Conservation (phyloP, 306 rosid species). For the Delonix regia region DNA sequence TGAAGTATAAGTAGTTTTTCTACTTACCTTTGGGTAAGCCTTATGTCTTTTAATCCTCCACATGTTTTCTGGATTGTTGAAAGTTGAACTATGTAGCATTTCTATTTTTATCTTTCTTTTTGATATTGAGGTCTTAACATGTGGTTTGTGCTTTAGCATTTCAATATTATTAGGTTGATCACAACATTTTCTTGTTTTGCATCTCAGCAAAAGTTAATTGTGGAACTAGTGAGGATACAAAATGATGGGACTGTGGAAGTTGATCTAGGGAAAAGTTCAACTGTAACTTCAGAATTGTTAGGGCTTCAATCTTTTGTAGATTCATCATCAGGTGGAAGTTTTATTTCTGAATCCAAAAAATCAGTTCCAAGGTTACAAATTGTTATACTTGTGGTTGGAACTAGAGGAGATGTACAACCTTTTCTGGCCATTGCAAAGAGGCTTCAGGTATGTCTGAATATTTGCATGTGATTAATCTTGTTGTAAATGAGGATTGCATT, state of each 20-base stretch:
- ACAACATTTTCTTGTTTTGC: constrained; percentile 32
- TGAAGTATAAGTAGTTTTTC: background rate
- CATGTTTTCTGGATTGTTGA: background rate
- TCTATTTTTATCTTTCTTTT: background rate
- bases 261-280: constrained; percentile 53
- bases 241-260: constrained; percentile 81
- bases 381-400: constrained; percentile 87
- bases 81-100: background rate
- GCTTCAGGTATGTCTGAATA: constrained; percentile 71
- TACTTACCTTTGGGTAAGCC: background rate
- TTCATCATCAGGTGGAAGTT: constrained; percentile 34
- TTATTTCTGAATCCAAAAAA: constrained; percentile 44
- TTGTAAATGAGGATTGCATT: constrained; percentile 23
- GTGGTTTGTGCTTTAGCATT: background rate
- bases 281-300: constrained; percentile 71
- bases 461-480: constrained; percentile 22
- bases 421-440: constrained; percentile 82
- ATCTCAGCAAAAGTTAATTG: constrained; percentile 65
- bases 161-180: constrained; percentile 20
- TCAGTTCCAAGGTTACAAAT: constrained; percentile 70
- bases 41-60: background rate
- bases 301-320: constrained; percentile 61
- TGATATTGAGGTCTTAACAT: background rate
- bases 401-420: constrained; percentile 93
- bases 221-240: constrained; percentile 73